Conservation (phyloP, 1,284 basidiomycete genomes). For the Stereum hirsutum region DNA sequence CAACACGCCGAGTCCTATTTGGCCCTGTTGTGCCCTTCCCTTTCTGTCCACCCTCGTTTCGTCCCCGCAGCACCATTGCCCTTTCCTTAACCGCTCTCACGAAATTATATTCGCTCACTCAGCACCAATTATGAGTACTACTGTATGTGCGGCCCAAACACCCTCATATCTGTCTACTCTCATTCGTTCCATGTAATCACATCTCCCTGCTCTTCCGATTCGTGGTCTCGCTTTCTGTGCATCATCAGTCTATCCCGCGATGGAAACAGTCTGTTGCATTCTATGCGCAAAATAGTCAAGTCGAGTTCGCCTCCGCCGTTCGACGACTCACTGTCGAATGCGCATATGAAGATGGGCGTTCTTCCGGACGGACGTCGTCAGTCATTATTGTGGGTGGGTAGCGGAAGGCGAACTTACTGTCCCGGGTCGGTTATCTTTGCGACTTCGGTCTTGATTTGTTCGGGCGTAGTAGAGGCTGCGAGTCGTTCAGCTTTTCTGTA, state of each 20-base stretch:
- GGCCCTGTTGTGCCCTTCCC: not conserved
- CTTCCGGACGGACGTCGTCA: conserved; percentile 1
- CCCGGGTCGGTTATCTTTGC: conserved; percentile 10
- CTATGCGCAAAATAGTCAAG: conserved; percentile 22
- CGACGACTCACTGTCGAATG: not conserved
- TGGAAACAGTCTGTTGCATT: conserved; percentile 66
- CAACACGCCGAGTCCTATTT: not conserved
- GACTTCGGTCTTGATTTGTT: conserved; percentile 9
- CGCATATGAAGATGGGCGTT: conserved; percentile 13
- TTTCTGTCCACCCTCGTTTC: not conserved
- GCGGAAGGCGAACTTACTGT: conserved; percentile 5
- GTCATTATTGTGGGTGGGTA: not conserved
- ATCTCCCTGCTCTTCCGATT: conserved; percentile 40
- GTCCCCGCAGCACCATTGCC: not conserved
- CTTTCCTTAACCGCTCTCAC: too few species aligned
- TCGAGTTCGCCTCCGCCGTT: not conserved
- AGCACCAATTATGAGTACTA: too few species aligned
- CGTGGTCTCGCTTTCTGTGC: conserved; percentile 69
- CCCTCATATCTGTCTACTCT: too few species aligned
- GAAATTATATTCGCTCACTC: too few species aligned
- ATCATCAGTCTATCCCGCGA: conserved; percentile 56
- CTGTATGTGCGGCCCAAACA: too few species aligned
- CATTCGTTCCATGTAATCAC: conserved; percentile 73
- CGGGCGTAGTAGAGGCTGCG: conserved; percentile 8
- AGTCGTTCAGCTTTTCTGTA: too few species aligned